Evolutionary conservation across 306 rosid genomes (phyloP).

Genomic region (Ammopiptanthus mongolicus): DNA sequence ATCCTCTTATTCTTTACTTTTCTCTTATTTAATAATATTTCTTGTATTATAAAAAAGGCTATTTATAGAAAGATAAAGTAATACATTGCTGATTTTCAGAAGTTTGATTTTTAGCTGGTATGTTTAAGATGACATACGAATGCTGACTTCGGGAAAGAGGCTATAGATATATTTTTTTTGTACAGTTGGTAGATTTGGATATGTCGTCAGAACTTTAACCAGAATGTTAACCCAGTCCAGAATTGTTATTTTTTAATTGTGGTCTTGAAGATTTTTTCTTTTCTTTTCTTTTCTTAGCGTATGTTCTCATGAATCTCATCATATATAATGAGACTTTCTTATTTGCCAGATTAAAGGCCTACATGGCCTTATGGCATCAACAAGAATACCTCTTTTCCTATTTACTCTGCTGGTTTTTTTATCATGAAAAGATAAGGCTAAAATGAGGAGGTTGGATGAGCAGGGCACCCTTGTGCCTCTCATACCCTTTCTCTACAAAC

Average conservation of each 20-base stretch:
- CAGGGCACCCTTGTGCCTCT: not conserved
- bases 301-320: not conserved
- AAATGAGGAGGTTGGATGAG: not conserved
- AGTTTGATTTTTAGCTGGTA: not conserved
- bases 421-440: not conserved
- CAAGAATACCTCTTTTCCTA: not conserved
- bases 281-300: not conserved
- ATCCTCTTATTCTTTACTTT: too few species aligned
- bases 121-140: not conserved
- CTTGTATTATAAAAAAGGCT: not conserved
- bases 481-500: not conserved
- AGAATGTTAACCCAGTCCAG: not conserved
- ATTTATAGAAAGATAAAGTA: not conserved
- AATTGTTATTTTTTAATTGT: not conserved
- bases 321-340: not conserved
- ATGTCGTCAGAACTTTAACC: not conserved
- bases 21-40: too few species aligned
- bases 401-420: not conserved
- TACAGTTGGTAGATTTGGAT: not conserved
- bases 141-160: not conserved
- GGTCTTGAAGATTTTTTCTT: not conserved
- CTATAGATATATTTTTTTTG: not conserved
- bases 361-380: not conserved
- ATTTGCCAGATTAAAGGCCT: not conserved
- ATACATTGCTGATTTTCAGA: not conserved